phyloP scores from a whole-genome alignment of 176 grass and related monocot genomes.

The Themeda triandra region DNA sequence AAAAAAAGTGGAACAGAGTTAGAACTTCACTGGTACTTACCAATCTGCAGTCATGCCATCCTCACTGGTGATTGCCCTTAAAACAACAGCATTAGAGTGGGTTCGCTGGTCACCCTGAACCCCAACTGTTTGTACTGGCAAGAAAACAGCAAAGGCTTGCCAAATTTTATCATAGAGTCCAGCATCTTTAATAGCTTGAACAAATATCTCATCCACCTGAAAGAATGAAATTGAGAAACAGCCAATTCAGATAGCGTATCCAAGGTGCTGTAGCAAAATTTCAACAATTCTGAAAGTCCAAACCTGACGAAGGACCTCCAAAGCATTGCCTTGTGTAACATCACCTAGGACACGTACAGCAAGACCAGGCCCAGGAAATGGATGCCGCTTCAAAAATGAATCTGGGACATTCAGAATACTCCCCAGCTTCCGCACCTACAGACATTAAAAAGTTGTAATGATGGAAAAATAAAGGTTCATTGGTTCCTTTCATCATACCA shows the following conservation, averaged over 20 bases:
- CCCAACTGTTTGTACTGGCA: constrained; percentile 74
- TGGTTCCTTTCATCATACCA: not conserved
- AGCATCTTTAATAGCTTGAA: constrained; percentile 87
- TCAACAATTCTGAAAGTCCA: not conserved
- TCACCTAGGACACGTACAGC: constrained; percentile 82
- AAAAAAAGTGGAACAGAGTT: not conserved
- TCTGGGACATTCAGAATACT: constrained; percentile 82
- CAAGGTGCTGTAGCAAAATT: not conserved
- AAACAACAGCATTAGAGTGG: constrained; percentile 67
- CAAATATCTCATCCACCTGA: constrained; percentile 90
- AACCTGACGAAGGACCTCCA: constrained; percentile 88
- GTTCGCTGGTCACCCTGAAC: constrained; percentile 92
- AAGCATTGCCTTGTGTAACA: constrained; percentile 85
- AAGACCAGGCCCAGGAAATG: constrained; percentile 95
- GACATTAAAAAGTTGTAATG: not conserved
- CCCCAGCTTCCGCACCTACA: constrained; percentile 76
- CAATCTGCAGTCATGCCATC: constrained; percentile 99
- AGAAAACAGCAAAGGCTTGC: constrained; percentile 89
- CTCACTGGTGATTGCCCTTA: constrained; percentile 86
- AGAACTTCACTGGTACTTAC: constrained; percentile 28
- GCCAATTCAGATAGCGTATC: not conserved
- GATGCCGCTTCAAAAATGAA: constrained; percentile 88
- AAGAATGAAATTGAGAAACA: not conserved
- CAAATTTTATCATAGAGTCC: constrained; percentile 82
- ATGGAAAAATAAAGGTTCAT: not conserved